Evolutionary conservation across 2,329 filamentous ascomycete genomes (phyloP).

Genomic region (Penicillium brevicompactum): DNA sequence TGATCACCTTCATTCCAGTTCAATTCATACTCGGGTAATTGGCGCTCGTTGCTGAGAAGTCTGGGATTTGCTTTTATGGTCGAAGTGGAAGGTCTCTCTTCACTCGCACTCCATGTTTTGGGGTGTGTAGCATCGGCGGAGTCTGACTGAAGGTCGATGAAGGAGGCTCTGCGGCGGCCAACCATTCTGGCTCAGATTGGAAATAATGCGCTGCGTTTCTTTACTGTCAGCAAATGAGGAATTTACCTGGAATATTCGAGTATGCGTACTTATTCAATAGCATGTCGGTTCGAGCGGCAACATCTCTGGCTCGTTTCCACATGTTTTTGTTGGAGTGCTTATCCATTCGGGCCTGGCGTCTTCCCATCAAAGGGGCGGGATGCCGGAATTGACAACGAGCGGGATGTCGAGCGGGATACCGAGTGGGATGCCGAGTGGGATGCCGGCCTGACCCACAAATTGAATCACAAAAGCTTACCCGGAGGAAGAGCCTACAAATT

Average conservation of each 20-base stretch:
- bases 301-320: too few relatives aligned
- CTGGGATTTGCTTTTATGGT: conserved; percentile 1
- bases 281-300: too few relatives aligned
- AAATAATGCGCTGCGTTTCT: too few relatives aligned
- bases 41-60: conserved; percentile 2
- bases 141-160: neutral
- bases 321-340: too few relatives aligned
- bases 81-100: neutral
- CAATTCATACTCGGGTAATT: conserved; percentile 16
- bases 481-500: neutral
- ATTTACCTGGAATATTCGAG: too few relatives aligned
- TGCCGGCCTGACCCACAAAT: neutral
- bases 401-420: neutral
- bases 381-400: neutral
- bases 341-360: too few relatives aligned
- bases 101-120: neutral
- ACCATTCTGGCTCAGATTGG: too few relatives aligned
- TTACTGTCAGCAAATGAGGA: too few relatives aligned
- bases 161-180: neutral
- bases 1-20: conserved; percentile 13
- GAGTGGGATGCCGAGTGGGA: neutral
- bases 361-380: too few relatives aligned
- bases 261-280: too few relatives aligned
- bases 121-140: neutral
- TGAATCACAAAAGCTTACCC: neutral